A percentile compares a stretch with the other conserved stretches of the same genome.
Evolutionary conservation across 768 basidiomycete species (phyloP).

Genomic region (Gymnopilus junonius): DNA sequence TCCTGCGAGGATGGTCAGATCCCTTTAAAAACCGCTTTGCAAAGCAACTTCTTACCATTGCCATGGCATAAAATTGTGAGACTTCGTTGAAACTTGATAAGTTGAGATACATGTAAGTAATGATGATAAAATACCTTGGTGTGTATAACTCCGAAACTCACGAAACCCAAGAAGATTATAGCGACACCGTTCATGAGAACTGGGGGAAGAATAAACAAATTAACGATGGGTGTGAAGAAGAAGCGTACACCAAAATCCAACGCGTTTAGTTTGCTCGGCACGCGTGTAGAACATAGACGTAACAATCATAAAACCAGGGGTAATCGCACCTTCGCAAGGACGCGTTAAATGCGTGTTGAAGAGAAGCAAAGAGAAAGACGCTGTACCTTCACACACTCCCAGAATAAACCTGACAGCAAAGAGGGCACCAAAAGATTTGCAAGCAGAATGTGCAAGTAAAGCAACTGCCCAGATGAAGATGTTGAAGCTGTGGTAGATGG

Average conservation of each 20-base stretch:
- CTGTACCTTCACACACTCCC: conserved; percentile 68
- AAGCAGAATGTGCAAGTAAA: conserved; percentile 63
- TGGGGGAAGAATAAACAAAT: conserved; percentile 26
- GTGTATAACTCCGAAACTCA: conserved; percentile 71
- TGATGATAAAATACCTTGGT: conserved; percentile 40
- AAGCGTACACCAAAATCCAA: conserved; percentile 81
- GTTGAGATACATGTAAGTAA: conserved; percentile 7
- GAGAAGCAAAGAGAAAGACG: neutral
- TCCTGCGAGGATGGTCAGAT: conserved; percentile 44
- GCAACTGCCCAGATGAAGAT: conserved; percentile 77
- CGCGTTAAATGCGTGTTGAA: neutral
- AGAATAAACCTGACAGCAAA: conserved; percentile 78
- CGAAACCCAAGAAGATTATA: conserved; percentile 72
- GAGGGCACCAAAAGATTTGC: conserved; percentile 70
- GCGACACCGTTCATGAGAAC: conserved; percentile 81
- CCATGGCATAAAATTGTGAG: conserved; percentile 66
- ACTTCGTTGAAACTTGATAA: conserved; percentile 27
- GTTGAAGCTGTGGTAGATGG: conserved; percentile 52
- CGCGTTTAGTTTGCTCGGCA: conserved; percentile 70
- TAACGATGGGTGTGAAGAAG: neutral
- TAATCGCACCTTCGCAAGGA: conserved; percentile 59
- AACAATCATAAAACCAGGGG: conserved; percentile 82
- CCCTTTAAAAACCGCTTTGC: neutral
- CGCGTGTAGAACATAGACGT: conserved; percentile 86
- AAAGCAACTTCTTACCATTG: conserved; percentile 59